phyloP scores from a whole-genome alignment of 345 rosid species.

The Moricandia moricandioides region DNA sequence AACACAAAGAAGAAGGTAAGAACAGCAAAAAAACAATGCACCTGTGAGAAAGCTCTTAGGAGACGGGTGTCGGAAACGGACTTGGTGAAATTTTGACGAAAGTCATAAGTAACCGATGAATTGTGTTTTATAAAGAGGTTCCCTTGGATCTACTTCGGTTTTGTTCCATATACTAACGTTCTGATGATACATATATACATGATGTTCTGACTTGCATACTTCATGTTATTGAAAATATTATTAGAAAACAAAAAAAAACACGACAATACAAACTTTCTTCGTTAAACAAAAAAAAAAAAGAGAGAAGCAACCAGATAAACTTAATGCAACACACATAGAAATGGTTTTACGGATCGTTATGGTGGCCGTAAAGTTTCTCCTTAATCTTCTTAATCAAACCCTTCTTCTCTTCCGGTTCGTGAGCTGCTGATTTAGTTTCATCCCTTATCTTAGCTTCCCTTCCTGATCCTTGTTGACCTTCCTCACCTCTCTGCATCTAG shows the following conservation, averaged over 20 bases:
- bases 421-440: not conserved
- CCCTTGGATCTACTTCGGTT: slow-evolving; percentile 18
- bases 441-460: too few relatives aligned
- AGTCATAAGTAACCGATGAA: too few relatives aligned
- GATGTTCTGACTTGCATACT: not conserved
- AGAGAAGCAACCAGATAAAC: not conserved
- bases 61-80: slow-evolving; percentile 31
- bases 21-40: not conserved
- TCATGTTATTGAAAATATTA: not conserved
- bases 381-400: slow-evolving; percentile 50
- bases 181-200: not conserved
- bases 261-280: not conserved
- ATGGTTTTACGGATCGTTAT: slow-evolving; percentile 21
- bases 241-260: not conserved
- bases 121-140: not conserved
- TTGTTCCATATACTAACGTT: not conserved
- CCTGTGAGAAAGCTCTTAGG: slow-evolving; percentile 88
- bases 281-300: not conserved
- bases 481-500: slow-evolving; percentile 31
- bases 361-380: slow-evolving; percentile 59
- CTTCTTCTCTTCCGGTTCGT: slow-evolving; percentile 48
- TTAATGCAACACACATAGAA: too few relatives aligned
- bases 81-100: not conserved
- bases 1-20: not conserved
- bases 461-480: slow-evolving; percentile 14